These are phyloP conservation scores for Acacia crassicarpa DNA, from an alignment of 306 rosid species.

Conservation along the genomic window DNA sequence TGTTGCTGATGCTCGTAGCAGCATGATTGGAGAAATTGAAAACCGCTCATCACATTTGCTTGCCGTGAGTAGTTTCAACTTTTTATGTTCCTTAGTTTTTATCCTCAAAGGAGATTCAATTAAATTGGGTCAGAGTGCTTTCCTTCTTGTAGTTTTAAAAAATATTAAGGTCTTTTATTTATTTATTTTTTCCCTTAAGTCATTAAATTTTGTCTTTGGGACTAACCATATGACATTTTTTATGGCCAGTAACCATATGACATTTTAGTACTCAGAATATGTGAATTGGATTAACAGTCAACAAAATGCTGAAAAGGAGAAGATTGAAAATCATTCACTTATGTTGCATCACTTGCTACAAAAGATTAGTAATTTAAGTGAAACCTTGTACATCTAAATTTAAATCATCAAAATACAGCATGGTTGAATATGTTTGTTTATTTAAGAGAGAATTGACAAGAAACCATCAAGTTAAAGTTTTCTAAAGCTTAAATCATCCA, in stretches of 20 bases:
- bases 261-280: background rate
- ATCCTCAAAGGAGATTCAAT: too few species aligned
- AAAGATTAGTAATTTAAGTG: background rate
- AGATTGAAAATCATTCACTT: background rate
- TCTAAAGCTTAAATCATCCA: background rate
- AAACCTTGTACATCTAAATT: background rate
- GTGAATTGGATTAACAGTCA: background rate
- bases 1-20: constrained; percentile 90
- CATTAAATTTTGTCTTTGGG: background rate
- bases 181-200: background rate
- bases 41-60: constrained; percentile 95
- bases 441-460: background rate
- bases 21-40: constrained; percentile 98
- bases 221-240: background rate
- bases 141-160: background rate
- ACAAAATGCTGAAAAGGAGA: background rate
- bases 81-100: background rate
- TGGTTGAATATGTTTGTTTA: background rate
- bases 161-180: background rate
- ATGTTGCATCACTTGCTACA: background rate
- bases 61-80: constrained; percentile 65
- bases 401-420: background rate
- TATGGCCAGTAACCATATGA: too few species aligned
- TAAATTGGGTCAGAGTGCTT: background rate
- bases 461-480: background rate